phyloP scores from a whole-genome alignment of 352 stramenopile genomes.

The Vaucheria bursata region DNA sequence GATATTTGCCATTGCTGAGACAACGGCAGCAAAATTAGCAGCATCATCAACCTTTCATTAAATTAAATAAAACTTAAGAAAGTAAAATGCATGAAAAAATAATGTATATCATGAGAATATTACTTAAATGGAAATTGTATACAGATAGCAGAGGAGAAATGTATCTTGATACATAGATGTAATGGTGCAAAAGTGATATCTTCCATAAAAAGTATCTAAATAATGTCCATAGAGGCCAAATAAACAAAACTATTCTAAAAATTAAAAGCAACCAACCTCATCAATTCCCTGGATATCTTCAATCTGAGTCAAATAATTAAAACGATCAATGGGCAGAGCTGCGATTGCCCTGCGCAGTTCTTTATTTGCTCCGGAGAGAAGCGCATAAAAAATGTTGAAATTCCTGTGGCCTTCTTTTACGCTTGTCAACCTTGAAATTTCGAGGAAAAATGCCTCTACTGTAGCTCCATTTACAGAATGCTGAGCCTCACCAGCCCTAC shows the following conservation, averaged over 20 bases:
- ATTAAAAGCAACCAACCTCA: background rate
- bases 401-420: background rate
- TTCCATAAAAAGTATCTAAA: too few relatives aligned
- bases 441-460: background rate
- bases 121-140: too few relatives aligned
- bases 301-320: background rate
- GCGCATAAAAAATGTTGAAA: constrained; percentile 13
- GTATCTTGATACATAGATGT: background rate
- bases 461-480: background rate
- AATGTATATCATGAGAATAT: too few relatives aligned
- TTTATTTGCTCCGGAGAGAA: constrained; percentile 3
- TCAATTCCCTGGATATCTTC: background rate
- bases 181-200: background rate
- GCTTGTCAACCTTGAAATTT: background rate
- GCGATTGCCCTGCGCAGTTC: constrained; percentile 14
- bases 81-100: too few relatives aligned
- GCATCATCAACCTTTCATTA: background rate
- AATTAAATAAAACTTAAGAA: too few relatives aligned
- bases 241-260: background rate
- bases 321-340: background rate
- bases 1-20: background rate
- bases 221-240: background rate
- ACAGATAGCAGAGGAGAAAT: too few relatives aligned
- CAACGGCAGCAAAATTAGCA: background rate
- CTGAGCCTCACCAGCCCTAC: background rate